Base-by-base conservation (phyloP, 164 flowering plant species). In the Stephania cephalantha region DNA sequence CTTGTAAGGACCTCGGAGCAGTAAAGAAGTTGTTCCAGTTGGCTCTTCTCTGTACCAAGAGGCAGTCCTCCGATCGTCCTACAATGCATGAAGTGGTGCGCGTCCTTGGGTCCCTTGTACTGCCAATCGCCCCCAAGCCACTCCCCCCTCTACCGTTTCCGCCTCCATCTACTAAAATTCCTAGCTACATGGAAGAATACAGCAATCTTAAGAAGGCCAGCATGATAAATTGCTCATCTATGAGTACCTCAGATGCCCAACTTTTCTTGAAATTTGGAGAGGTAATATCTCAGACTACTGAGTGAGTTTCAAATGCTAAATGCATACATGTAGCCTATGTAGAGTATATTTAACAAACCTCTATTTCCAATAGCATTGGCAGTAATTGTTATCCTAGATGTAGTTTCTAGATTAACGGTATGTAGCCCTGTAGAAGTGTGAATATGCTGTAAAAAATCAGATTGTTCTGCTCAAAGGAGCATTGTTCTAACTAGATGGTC, bases 21-120 rank as follows among this genome's bases (percentile, higher is more conserved):
- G 92, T 94, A 1, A 96, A 91, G 85, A 96, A 91, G 77, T 85
- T 91, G 3, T 92, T 94, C 75, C 98, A 92, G 83, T 90, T 94
- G 4, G 99, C 97, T 9, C 90, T 96, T 17, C 85, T 96, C 9
- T 96, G 98, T 90, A 86, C 92, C 65, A 96, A 92, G 81, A 83
- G 83, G 70, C 99, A 92, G 79, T 90, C 97, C 9, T 75, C 87
- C 0, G 97, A 96, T 8, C 76, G 98, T 25, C 99, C 99, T 0
- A 94, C 97, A 1, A 96, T 96, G 97, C 98, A 96, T 58, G 98
- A 96, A 78, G 98, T 94, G 7, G 84, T 90, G 0, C 91, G 97
- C 0, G 98, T 96, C 2, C 87, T 96, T 1, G 85, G 83, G 2
- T 87, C 86, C 75, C 85, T 96, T 10, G 75, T 84, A 66, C 92